These are phyloP conservation scores for Flaveria linearis DNA, from an alignment of 129 eudicot genomes.

Conservation along the genomic window DNA sequence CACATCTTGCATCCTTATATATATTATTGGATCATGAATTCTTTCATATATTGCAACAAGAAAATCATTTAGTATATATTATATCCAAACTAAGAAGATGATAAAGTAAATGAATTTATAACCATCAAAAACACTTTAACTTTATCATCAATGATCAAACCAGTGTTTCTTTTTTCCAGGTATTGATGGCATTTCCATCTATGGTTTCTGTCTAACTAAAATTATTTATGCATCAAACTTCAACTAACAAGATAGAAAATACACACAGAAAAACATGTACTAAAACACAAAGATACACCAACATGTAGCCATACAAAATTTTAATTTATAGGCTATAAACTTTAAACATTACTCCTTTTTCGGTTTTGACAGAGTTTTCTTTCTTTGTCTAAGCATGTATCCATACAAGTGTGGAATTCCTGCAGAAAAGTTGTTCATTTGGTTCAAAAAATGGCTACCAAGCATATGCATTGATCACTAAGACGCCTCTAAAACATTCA, in stretches of 20 bases:
- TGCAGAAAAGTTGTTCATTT: slow-evolving; percentile 36
- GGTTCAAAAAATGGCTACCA: not conserved
- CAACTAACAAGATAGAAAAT: not conserved
- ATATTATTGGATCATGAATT: not conserved
- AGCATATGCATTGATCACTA: not conserved
- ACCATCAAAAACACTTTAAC: not conserved
- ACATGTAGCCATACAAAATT: slow-evolving; percentile 1
- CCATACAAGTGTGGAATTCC: slow-evolving; percentile 85
- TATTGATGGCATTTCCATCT: not conserved
- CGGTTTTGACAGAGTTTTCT: slow-evolving; percentile 68
- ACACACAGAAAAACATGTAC: not conserved
- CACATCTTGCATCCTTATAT: not conserved
- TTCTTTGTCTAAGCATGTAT: slow-evolving; percentile 92
- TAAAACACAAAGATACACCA: slow-evolving; percentile 26
- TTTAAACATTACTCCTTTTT: slow-evolving; percentile 50
- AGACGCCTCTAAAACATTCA: not conserved
- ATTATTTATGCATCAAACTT: slow-evolving; percentile 2
- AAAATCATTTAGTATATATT: not conserved
- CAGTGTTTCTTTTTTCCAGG: not conserved
- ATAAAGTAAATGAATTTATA: slow-evolving; percentile 12
- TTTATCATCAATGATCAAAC: not conserved
- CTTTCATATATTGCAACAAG: not conserved
- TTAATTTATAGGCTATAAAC: slow-evolving; percentile 17
- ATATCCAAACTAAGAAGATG: not conserved
- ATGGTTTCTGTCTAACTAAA: not conserved